A percentile compares a stretch with the other conserved stretches of the same genome.
These are phyloP conservation scores for Phyllostachys edulis DNA, from an alignment of 176 grass and related monocot species.

Conservation along the genomic window DNA sequence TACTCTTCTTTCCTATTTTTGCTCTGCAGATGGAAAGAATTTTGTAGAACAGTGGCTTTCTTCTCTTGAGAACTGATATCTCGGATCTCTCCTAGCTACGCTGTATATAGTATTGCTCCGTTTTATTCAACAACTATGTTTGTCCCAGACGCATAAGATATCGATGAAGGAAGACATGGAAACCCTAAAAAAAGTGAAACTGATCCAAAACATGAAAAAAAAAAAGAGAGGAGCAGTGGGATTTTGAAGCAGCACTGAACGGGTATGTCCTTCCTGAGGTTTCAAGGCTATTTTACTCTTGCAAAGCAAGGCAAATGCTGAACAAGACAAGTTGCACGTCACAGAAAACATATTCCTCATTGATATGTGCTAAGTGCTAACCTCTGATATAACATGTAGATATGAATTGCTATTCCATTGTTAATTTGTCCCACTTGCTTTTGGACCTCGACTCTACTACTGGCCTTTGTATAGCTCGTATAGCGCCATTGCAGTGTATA, in stretches of 20 bases:
- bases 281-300: conserved; percentile 40
- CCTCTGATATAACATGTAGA: conserved; percentile 30
- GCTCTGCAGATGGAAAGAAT: conserved; percentile 54
- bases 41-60: conserved; percentile 72
- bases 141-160: conserved; percentile 23
- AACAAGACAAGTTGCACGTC: conserved; percentile 29
- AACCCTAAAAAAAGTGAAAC: conserved; percentile 33
- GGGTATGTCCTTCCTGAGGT: conserved; percentile 59
- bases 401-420: conserved; percentile 35
- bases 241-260: conserved; percentile 47
- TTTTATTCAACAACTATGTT: conserved; percentile 31
- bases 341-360: conserved; percentile 26
- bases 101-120: conserved; percentile 28
- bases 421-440: conserved; percentile 40
- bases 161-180: conserved; percentile 57
- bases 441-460: conserved; percentile 19
- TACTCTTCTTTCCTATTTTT: neutral
- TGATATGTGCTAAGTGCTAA: conserved; percentile 41
- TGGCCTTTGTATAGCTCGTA: conserved; percentile 28
- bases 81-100: neutral
- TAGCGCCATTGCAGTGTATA: conserved; percentile 38
- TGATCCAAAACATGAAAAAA: neutral
- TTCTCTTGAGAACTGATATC: conserved; percentile 51
- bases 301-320: conserved; percentile 47
- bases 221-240: conserved; percentile 38